Base-by-base conservation (phyloP, 148 eudicot species). In the Fagopyrum tataricum region DNA sequence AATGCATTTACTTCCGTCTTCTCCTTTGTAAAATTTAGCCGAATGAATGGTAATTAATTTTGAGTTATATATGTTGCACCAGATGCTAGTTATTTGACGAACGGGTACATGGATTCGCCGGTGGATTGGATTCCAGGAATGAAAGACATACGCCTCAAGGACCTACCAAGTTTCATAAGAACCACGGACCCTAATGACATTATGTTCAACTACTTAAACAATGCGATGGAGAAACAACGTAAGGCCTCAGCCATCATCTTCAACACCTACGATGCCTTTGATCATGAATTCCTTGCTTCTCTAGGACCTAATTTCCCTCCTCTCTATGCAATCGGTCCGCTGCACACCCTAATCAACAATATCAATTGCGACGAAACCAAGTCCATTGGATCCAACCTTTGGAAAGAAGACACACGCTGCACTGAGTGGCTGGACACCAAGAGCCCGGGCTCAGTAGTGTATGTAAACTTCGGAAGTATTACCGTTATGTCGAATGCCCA, bases 321-420 rank as follows among this genome's bases (percentile, higher is more conserved):
- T n/a, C 42, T 83, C 11, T 85, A 74, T 78, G 70, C 85, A 1
- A 13, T 87, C 6, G 90, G 90, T 1, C 91, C 89, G 0, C 75
- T 85, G 9, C 80, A 81, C 44, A 64, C 0, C 2, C 69, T 64
- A 14, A 21, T 14, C 5, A 6, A 14, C 20, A 8, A 4, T 10
- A 7, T 37, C 44, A 3, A 14, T 4, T 20, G 37, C 43, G 0
- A 37, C 43, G 69, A 64, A 64, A 31, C 69, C 14, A 6, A 64
- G 18, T 64, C 69, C 43, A 64, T 64, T 2, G 20, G 69, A 39
- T 31, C 69, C 43, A 64, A 64, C 69, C 44, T 64, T 2, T 64
- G 69, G 69, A 37, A 64, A 15, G 69, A 64, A 14, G 69, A 64
- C 69, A 18, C 14, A 1, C 43, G 44, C 5, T 64, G 69, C 69